These are phyloP conservation scores for Plasmopara halstedii DNA, from an alignment of 352 stramenopile genomes.

Conservation along the genomic window DNA sequence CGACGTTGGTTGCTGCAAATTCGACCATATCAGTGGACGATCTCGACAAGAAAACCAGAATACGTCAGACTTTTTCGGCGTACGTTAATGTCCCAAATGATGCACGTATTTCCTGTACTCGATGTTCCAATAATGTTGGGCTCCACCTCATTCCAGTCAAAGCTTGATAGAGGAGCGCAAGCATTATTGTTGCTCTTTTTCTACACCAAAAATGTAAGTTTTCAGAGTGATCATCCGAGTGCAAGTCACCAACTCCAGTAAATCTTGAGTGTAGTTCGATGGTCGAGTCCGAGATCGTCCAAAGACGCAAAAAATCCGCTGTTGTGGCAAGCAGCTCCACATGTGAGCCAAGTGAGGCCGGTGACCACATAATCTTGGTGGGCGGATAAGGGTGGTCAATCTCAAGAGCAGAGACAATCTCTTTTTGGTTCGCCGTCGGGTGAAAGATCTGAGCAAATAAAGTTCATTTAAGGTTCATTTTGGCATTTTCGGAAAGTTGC, in stretches of 20 bases:
- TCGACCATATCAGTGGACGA: too few species aligned
- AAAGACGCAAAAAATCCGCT: conserved; percentile 79
- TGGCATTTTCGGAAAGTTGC: not conserved
- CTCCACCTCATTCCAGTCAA: conserved; percentile 98
- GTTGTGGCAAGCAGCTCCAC: conserved; percentile 73
- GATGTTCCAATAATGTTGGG: conserved; percentile 93
- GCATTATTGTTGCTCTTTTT: conserved; percentile 73
- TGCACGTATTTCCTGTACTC: conserved; percentile 97
- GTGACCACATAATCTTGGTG: conserved; percentile 86
- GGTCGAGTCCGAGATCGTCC: conserved; percentile 62
- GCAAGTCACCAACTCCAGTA: conserved; percentile 35
- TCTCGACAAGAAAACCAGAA: too few species aligned
- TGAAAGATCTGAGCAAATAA: conserved; percentile 79
- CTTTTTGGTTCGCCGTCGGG: conserved; percentile 39
- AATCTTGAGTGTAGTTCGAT: conserved; percentile 73
- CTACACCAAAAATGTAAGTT: conserved; percentile 5
- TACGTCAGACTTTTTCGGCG: conserved; percentile 5
- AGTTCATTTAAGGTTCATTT: too few species aligned
- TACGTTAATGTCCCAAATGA: conserved; percentile 97
- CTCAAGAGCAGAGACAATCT: conserved; percentile 52
- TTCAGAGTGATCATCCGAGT: not conserved
- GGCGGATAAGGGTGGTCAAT: conserved; percentile 83
- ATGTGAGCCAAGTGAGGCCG: conserved; percentile 33
- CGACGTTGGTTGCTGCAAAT: conserved; percentile 38
- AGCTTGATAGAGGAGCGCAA: conserved; percentile 95